A percentile compares a stretch with the other conserved stretches of the same genome.
phyloP scores from a whole-genome alignment of 106 monocot species.

The Acanthochlamys bracteata region DNA sequence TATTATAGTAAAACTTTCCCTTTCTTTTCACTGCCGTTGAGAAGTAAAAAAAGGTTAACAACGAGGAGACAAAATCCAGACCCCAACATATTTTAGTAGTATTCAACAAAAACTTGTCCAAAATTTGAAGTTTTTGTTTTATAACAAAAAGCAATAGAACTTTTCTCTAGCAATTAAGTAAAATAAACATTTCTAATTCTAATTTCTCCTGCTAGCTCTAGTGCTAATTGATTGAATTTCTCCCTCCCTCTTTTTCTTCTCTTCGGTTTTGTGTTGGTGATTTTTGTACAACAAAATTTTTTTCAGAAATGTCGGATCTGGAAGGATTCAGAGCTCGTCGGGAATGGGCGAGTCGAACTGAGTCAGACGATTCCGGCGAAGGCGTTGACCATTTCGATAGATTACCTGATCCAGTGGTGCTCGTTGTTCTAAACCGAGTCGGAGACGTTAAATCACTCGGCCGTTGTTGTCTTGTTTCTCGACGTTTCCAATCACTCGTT shows the following conservation, averaged over 20 bases:
- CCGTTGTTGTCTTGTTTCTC: slow-evolving; percentile 64
- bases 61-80: too few relatives aligned
- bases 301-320: background rate
- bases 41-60: too few relatives aligned
- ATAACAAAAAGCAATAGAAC: too few relatives aligned
- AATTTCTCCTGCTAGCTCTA: too few relatives aligned
- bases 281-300: too few relatives aligned
- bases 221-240: background rate
- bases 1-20: too few relatives aligned
- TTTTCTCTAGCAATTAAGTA: too few relatives aligned
- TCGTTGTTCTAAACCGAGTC: slow-evolving; percentile 58
- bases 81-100: too few relatives aligned
- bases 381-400: slow-evolving; percentile 70
- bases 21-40: too few relatives aligned
- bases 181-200: too few relatives aligned
- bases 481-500: slow-evolving; percentile 54
- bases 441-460: slow-evolving; percentile 79
- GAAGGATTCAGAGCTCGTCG: background rate
- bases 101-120: too few relatives aligned
- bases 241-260: background rate
- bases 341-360: background rate
- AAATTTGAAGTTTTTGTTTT: too few relatives aligned
- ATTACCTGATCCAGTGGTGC: slow-evolving; percentile 65
- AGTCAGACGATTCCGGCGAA: slow-evolving; percentile 1
- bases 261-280: background rate